phyloP scores from a whole-genome alignment of 1,284 basidiomycete species.

The Stygiomarasmius scandens region DNA sequence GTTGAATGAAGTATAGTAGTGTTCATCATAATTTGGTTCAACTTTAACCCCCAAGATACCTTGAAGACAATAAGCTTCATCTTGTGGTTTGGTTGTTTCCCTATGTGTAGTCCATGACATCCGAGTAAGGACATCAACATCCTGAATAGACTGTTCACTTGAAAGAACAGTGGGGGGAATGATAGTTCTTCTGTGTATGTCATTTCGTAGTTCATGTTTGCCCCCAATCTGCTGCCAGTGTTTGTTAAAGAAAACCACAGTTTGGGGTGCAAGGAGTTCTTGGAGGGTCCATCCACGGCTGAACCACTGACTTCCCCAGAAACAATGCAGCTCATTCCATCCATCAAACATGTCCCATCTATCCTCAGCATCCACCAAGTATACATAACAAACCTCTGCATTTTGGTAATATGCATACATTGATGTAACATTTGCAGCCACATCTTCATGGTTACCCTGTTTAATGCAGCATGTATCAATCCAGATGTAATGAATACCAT shows the following conservation, averaged over 20 bases:
- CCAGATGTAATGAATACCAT: background rate
- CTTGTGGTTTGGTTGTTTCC: background rate
- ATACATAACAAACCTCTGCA: too few species aligned
- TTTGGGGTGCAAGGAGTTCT: background rate
- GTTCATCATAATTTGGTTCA: background rate
- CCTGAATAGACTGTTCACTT: background rate
- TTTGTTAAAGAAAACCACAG: background rate
- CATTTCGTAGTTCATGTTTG: background rate
- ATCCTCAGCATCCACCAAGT: too few species aligned
- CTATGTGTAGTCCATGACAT: background rate
- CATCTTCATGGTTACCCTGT: background rate
- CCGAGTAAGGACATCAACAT: background rate
- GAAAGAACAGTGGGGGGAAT: background rate
- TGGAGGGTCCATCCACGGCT: background rate
- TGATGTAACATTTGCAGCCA: too few species aligned
- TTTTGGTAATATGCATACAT: too few species aligned
- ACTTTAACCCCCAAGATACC: background rate
- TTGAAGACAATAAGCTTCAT: background rate
- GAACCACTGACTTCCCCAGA: background rate
- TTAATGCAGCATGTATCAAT: background rate
- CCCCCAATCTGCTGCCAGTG: background rate
- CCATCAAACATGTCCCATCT: background rate
- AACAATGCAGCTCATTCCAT: too few species aligned
- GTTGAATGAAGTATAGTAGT: too few species aligned
- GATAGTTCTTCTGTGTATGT: background rate